Percentiles rank a stretch among this genome's conserved stretches.
Conservation (phyloP, 2,329 filamentous ascomycete genomes). For the Alternaria sp. region DNA sequence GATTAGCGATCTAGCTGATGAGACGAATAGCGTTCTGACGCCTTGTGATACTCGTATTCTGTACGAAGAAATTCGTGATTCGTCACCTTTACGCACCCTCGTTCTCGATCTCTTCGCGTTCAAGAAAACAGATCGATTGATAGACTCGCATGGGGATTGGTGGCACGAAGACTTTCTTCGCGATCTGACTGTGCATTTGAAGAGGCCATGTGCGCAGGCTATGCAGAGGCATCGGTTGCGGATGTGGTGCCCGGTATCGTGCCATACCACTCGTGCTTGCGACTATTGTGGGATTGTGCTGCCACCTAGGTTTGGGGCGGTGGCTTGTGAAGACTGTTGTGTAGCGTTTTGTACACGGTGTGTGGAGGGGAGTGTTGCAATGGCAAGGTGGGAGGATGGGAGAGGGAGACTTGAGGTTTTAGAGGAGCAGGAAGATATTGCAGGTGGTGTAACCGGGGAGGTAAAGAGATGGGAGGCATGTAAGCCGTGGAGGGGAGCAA, state of each 20-base stretch:
- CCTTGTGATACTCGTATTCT: conserved; percentile 59
- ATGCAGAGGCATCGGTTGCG: conserved; percentile 54
- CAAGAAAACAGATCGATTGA: conserved; percentile 61
- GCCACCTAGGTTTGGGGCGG: conserved; percentile 50
- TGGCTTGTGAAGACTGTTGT: conserved; percentile 54
- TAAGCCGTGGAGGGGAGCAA: conserved; percentile 49
- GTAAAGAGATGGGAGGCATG: conserved; percentile 45
- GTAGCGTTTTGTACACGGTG: conserved; percentile 54
- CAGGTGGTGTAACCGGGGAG: conserved; percentile 31
- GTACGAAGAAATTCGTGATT: conserved; percentile 55
- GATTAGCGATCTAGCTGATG: conserved; percentile 56
- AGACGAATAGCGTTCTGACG: conserved; percentile 60
- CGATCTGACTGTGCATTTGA: conserved; percentile 58
- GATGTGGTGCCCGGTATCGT: conserved; percentile 52
- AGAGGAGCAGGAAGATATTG: conserved; percentile 16
- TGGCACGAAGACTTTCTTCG: conserved; percentile 61
- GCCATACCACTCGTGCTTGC: conserved; percentile 49
- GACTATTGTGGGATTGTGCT: conserved; percentile 50
- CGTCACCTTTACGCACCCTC: conserved; percentile 51
- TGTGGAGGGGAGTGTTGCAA: conserved; percentile 44
- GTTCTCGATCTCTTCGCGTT: conserved; percentile 62
- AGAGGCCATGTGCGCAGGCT: conserved; percentile 55
- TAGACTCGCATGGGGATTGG: conserved; percentile 57
- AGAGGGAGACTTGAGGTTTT: conserved; percentile 23
- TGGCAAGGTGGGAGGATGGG: conserved; percentile 45